Evolutionary conservation across 2,329 filamentous ascomycete genomes (phyloP).

Genomic region (Sphaerulina populicola): DNA sequence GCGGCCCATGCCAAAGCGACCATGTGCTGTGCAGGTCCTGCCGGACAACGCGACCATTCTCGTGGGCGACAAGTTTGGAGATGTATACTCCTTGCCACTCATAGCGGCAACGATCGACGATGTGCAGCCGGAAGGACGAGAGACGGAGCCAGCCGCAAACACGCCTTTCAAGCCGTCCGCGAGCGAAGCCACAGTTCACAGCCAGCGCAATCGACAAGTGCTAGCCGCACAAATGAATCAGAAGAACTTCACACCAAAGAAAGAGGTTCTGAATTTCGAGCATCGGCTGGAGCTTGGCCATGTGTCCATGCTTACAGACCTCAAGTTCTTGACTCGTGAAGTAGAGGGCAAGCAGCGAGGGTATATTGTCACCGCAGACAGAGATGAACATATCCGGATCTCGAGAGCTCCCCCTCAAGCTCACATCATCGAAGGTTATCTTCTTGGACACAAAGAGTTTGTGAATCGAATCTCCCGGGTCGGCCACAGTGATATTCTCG

Average conservation of each 20-base stretch:
- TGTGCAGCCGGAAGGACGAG: slow-evolving; percentile 23
- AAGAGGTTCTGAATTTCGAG: slow-evolving; percentile 53
- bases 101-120: slow-evolving; percentile 37
- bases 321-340: slow-evolving; percentile 49
- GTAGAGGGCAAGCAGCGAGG: slow-evolving; percentile 39
- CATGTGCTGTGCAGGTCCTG: slow-evolving; percentile 65
- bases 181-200: slow-evolving; percentile 53
- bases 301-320: slow-evolving; percentile 84
- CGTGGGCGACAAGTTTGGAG: slow-evolving; percentile 89
- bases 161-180: slow-evolving; percentile 45
- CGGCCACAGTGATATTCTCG: slow-evolving; percentile 54
- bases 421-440: slow-evolving; percentile 82
- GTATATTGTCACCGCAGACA: slow-evolving; percentile 60
- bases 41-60: slow-evolving; percentile 65
- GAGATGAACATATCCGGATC: slow-evolving; percentile 79
- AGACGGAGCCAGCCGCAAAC: slow-evolving; percentile 22
- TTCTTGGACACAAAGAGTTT: slow-evolving; percentile 80
- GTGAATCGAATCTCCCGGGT: slow-evolving; percentile 63
- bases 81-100: slow-evolving; percentile 83
- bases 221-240: slow-evolving; percentile 50
- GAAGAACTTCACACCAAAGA: slow-evolving; percentile 37
- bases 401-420: slow-evolving; percentile 74
- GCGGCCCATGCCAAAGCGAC: slow-evolving; percentile 83
- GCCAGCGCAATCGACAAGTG: slow-evolving; percentile 50
- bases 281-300: slow-evolving; percentile 77